These are phyloP conservation scores for Penicillium sp. DNA, from an alignment of 2,329 filamentous ascomycete genomes.

Conservation along the genomic window DNA sequence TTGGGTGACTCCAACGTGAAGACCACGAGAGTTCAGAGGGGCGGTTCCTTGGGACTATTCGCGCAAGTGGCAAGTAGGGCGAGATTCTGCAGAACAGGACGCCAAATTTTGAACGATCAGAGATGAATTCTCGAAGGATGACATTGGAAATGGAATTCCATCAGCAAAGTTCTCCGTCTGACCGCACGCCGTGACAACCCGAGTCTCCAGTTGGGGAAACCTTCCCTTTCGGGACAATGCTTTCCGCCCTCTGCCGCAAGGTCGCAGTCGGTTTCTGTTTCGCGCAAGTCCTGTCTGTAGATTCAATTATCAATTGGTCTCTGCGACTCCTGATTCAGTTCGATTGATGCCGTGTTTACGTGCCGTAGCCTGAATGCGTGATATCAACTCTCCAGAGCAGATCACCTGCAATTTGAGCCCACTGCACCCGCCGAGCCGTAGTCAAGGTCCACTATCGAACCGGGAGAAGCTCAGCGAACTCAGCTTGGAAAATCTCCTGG, in stretches of 20 bases:
- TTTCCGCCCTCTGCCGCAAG: constrained; percentile 11
- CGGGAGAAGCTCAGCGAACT: constrained; percentile 40
- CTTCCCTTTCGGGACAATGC: constrained; percentile 7
- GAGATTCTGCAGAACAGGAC: constrained; percentile 20
- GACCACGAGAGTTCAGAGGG: constrained; percentile 3
- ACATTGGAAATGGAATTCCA: constrained; percentile 8
- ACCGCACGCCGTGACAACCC: constrained; percentile 8
- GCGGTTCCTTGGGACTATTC: constrained; percentile 17
- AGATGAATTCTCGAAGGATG: constrained; percentile 6
- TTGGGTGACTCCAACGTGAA: constrained; percentile 3
- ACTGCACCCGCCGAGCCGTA: constrained; percentile 18
- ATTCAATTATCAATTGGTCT: not conserved
- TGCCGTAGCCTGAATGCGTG: constrained; percentile 4
- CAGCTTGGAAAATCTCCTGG: constrained; percentile 33
- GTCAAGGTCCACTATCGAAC: constrained; percentile 43
- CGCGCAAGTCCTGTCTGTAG: not conserved
- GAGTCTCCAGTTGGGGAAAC: constrained; percentile 13
- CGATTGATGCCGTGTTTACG: not conserved
- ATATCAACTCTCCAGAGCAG: constrained; percentile 5
- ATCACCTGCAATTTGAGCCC: constrained; percentile 16
- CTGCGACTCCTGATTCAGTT: not conserved
- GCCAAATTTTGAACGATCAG: not conserved
- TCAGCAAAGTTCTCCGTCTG: constrained; percentile 7
- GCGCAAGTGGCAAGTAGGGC: constrained; percentile 24
- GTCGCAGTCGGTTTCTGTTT: constrained; percentile 1